A percentile compares a stretch with the other conserved stretches of the same genome.
Conservation (phyloP, 129 eudicot species). For the Cynara cardunculus region DNA sequence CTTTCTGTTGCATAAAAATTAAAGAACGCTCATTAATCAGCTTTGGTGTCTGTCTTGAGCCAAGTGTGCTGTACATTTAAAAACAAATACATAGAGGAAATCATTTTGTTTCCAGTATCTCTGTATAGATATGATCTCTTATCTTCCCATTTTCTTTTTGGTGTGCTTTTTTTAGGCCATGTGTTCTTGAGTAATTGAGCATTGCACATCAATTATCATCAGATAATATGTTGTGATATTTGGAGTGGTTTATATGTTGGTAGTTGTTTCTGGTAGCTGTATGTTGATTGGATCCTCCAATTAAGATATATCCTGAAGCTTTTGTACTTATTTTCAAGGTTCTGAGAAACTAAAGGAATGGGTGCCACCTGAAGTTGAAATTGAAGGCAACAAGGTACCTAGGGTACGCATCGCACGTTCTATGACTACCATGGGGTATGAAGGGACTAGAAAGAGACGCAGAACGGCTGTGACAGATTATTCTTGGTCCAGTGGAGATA, state of each 20-base stretch:
- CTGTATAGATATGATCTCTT: background rate
- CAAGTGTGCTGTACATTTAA: conserved; percentile 6
- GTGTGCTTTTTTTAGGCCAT: background rate
- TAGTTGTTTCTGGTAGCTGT: background rate
- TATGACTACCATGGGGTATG: conserved; percentile 44
- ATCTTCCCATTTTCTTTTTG: background rate
- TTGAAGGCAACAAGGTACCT: conserved; percentile 52
- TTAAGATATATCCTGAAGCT: background rate
- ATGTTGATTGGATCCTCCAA: background rate
- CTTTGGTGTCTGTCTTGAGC: conserved; percentile 1
- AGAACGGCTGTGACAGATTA: conserved; percentile 64
- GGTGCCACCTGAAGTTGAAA: conserved; percentile 65
- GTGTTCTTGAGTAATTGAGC: background rate
- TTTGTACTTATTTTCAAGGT: conserved; percentile 30
- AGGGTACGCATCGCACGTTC: conserved; percentile 73
- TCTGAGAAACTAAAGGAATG: conserved; percentile 60
- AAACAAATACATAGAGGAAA: background rate
- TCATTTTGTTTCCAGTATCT: background rate
- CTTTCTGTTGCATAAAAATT: background rate
- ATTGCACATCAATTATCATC: background rate
- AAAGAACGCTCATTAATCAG: background rate
- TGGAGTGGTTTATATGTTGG: background rate
- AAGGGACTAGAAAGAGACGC: conserved; percentile 78
- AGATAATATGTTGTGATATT: conserved; percentile 8
- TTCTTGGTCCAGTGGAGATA: conserved; percentile 78